A percentile compares a stretch with the other conserved stretches of the same genome.
These are phyloP conservation scores for Xerophyta viscosa DNA, from an alignment of 106 monocot species.

Conservation along the genomic window DNA sequence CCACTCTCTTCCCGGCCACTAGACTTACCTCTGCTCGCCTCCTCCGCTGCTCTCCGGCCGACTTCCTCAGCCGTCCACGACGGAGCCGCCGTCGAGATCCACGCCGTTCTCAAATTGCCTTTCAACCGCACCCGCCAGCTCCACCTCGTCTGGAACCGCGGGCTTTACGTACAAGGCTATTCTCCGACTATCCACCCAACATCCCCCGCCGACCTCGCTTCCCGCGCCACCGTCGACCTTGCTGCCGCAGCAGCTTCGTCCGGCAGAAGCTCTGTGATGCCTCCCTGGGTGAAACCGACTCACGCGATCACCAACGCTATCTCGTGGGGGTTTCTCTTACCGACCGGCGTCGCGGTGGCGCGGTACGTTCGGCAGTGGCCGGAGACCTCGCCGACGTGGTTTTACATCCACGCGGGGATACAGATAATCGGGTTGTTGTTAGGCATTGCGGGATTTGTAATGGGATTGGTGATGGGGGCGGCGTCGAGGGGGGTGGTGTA, in stretches of 20 bases:
- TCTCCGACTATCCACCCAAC: constrained; percentile 86
- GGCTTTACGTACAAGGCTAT: constrained; percentile 79
- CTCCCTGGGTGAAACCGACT: constrained; percentile 19
- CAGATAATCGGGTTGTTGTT: constrained; percentile 45
- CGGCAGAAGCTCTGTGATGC: neutral
- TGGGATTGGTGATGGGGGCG: constrained; percentile 48
- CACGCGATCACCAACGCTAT: constrained; percentile 53
- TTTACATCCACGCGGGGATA: constrained; percentile 60
- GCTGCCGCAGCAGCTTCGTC: constrained; percentile 24
- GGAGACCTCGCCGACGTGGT: constrained; percentile 55
- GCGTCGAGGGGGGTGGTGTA: constrained; percentile 42
- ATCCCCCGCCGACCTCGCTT: constrained; percentile 44
- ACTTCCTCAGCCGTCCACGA: constrained; percentile 8
- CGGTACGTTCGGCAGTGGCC: constrained; percentile 58
- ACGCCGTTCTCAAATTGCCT: constrained; percentile 30
- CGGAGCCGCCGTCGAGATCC: constrained; percentile 39
- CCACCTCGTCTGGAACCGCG: constrained; percentile 85
- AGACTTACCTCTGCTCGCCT: constrained; percentile 39
- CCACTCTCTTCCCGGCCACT: constrained; percentile 57
- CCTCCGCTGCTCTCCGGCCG: constrained; percentile 14
- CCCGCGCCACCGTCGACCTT: constrained; percentile 56
- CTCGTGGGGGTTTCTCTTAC: constrained; percentile 70
- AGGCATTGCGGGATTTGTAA: constrained; percentile 41
- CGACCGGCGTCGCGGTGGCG: constrained; percentile 47
- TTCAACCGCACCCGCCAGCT: constrained; percentile 49